Percentiles rank a stretch among this genome's conserved stretches.
Conservation (phyloP, 2,329 filamentous ascomycete genomes). For the Furcasterigmium sp. region DNA sequence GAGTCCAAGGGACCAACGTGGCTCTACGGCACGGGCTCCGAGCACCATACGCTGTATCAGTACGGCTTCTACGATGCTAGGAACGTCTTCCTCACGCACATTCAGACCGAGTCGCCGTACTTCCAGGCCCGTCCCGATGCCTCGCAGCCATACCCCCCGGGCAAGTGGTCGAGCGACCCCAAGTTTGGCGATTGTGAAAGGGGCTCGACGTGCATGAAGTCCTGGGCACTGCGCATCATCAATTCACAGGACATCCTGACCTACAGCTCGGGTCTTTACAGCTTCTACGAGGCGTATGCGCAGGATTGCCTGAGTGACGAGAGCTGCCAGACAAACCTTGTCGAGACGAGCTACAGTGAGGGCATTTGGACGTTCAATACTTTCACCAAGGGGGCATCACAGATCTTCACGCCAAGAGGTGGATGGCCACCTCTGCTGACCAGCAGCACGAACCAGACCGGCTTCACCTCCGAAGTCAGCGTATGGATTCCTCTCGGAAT, state of each 20-base stretch:
- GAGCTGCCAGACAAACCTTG: conserved; percentile 10
- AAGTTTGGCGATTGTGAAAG: conserved; percentile 11
- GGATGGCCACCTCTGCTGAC: neutral
- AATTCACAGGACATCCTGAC: conserved; percentile 48
- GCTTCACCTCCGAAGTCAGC: conserved; percentile 18
- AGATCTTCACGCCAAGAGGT: conserved; percentile 3
- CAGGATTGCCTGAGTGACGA: conserved; percentile 36
- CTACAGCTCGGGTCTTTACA: conserved; percentile 63
- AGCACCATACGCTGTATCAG: conserved; percentile 43
- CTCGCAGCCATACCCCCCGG: conserved; percentile 28
- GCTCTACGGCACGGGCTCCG: conserved; percentile 35
- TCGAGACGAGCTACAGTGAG: conserved; percentile 6
- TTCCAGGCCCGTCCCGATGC: conserved; percentile 35
- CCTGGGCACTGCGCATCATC: conserved; percentile 62
- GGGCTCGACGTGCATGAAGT: conserved; percentile 41
- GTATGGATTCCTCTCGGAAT: conserved; percentile 17
- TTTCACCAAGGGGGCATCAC: conserved; percentile 10
- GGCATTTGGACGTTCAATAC: conserved; percentile 12
- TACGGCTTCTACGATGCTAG: conserved; percentile 40
- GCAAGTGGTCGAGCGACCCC: conserved; percentile 3
- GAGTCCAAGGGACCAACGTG: conserved; percentile 24
- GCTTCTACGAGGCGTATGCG: conserved; percentile 62
- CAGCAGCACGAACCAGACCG: conserved; percentile 5
- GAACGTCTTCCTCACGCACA: conserved; percentile 38
- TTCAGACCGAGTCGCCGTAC: conserved; percentile 37